Conservation (phyloP, 169 alveolate species). For the Cryptosporidium parvum region DNA sequence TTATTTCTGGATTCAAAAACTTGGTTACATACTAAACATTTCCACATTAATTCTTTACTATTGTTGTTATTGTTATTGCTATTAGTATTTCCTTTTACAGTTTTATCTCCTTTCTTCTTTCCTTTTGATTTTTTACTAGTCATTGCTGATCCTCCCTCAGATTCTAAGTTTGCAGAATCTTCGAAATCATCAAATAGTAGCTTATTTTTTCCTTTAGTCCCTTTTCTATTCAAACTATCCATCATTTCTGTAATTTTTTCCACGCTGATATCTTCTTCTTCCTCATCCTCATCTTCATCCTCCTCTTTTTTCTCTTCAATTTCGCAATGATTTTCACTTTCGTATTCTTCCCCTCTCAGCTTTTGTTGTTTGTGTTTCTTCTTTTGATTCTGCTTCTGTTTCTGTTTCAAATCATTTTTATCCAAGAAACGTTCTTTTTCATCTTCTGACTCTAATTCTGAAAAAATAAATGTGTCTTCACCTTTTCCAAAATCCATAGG, state of each 20-base stretch:
- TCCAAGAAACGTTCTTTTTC: not conserved
- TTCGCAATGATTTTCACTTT: too few relatives aligned
- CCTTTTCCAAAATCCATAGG: not conserved
- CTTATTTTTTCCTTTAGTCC: not conserved
- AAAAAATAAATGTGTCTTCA: not conserved
- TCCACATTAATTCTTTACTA: conserved; percentile 19
- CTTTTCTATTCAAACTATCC: conserved; percentile 22
- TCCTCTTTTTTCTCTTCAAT: not conserved
- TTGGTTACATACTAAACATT: conserved; percentile 48
- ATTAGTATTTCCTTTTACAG: not conserved
- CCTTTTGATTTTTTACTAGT: conserved; percentile 12
- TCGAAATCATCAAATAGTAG: not conserved
- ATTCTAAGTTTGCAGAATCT: not conserved
- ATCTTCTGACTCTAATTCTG: not conserved
- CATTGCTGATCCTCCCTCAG: not conserved
- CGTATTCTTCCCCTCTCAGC: too few relatives aligned
- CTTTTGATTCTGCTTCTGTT: too few relatives aligned
- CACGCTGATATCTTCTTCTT: conserved; percentile 14
- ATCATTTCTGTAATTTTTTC: conserved; percentile 51
- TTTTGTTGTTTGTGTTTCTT: too few relatives aligned
- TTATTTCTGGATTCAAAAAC: conserved; percentile 79
- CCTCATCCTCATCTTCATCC: not conserved
- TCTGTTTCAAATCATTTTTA: not conserved
- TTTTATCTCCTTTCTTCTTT: conserved; percentile 10
- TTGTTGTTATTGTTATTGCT: not conserved